phyloP scores from a whole-genome alignment of 1,139 yeast genomes.

The Kodamaea alishanica region DNA sequence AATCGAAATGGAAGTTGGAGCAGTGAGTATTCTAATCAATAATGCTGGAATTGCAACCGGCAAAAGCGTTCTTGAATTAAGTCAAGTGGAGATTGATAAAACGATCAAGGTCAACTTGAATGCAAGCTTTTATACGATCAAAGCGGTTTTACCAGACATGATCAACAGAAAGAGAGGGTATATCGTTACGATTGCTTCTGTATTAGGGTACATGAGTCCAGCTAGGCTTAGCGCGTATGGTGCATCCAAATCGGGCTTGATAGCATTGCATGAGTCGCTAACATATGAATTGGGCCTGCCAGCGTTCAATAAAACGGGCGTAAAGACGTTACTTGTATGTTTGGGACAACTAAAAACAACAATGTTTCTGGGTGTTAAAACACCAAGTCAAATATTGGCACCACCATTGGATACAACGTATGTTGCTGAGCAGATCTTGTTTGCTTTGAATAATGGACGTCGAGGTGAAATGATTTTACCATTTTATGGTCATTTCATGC shows the following conservation, averaged over 20 bases:
- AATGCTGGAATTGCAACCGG: conserved; percentile 79
- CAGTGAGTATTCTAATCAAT: conserved; percentile 64
- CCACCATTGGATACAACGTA: conserved; percentile 70
- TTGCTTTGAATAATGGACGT: conserved; percentile 55
- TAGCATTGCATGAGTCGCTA: conserved; percentile 80
- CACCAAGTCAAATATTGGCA: conserved; percentile 73
- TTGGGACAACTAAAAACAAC: conserved; percentile 81
- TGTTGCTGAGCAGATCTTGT: conserved; percentile 59
- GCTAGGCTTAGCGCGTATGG: conserved; percentile 81
- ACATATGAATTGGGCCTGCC: conserved; percentile 67
- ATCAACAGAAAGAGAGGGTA: conserved; percentile 61
- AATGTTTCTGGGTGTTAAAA: conserved; percentile 66
- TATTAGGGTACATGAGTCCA: conserved; percentile 80
- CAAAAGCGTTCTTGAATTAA: conserved; percentile 49
- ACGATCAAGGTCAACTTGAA: conserved; percentile 63
- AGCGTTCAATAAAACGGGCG: conserved; percentile 43
- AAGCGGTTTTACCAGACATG: conserved; percentile 74
- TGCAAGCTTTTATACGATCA: conserved; percentile 67
- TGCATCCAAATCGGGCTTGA: conserved; percentile 82
- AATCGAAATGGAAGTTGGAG: conserved; percentile 52
- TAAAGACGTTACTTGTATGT: conserved; percentile 71
- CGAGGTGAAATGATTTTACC: conserved; percentile 73
- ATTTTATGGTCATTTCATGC: conserved; percentile 67
- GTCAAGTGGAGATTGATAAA: conserved; percentile 55
- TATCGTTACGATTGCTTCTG: conserved; percentile 76